These are phyloP conservation scores for Starmerella tilneyi DNA, from an alignment of 805 yeast genomes.

Conservation along the genomic window DNA sequence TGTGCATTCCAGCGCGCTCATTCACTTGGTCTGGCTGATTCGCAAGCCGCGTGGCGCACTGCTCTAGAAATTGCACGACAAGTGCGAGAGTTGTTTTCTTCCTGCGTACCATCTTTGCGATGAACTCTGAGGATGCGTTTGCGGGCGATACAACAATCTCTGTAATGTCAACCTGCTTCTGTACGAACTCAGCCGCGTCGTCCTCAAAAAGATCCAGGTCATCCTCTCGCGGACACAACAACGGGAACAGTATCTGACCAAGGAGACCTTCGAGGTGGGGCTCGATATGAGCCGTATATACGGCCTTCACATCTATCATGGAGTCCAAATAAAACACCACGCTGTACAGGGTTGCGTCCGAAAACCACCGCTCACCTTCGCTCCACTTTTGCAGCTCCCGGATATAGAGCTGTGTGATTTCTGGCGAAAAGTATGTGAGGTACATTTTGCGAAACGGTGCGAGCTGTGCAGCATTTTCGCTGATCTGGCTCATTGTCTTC, in stretches of 20 bases:
- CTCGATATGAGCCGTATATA: conserved; percentile 54
- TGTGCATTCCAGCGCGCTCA: conserved; percentile 37
- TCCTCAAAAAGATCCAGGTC: conserved; percentile 66
- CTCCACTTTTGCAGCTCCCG: conserved; percentile 68
- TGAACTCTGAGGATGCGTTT: conserved; percentile 63
- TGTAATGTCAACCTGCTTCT: conserved; percentile 51
- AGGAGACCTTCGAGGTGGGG: conserved; percentile 57
- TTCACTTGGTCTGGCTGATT: conserved; percentile 40
- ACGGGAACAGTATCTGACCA: conserved; percentile 63
- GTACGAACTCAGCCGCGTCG: conserved; percentile 83
- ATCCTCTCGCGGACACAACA: conserved; percentile 58
- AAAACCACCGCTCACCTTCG: conserved; percentile 53
- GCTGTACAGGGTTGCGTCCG: conserved; percentile 53
- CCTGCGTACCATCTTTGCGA: conserved; percentile 62
- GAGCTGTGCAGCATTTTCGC: conserved; percentile 39
- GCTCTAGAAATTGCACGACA: conserved; percentile 21
- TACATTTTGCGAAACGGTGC: conserved; percentile 51
- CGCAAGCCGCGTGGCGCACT: conserved; percentile 18
- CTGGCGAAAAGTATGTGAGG: conserved; percentile 55
- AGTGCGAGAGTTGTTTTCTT: conserved; percentile 34
- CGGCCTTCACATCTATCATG: conserved; percentile 45
- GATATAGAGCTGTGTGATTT: conserved; percentile 53
- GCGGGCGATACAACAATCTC: conserved; percentile 62
- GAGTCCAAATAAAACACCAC: conserved; percentile 55
- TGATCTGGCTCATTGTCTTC: conserved; percentile 15